Percentiles rank a stretch among this genome's conserved stretches.
These are phyloP conservation scores for Leishmania tarentolae DNA, from an alignment of 208 protist species.

Conservation along the genomic window DNA sequence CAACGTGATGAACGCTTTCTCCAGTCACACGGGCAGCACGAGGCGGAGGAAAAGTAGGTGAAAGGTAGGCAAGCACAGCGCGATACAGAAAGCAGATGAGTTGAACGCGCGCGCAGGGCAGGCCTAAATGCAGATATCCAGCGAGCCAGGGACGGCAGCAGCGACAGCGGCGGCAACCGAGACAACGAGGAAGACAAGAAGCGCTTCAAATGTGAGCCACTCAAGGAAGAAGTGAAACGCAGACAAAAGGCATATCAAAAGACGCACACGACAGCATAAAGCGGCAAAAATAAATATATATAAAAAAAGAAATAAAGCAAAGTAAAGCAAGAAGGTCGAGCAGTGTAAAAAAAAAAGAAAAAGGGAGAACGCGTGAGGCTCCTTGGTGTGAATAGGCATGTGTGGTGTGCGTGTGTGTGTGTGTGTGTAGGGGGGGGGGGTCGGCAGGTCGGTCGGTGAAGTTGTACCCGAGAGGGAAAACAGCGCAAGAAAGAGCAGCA, in stretches of 20 bases:
- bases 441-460: not conserved
- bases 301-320: not conserved
- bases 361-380: not conserved
- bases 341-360: not conserved
- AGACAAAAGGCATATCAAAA: not conserved
- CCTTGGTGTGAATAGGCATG: not conserved
- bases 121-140: not conserved
- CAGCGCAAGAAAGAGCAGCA: too few species aligned
- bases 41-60: not conserved
- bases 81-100: not conserved
- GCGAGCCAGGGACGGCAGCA: not conserved
- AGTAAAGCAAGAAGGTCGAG: not conserved
- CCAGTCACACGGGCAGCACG: not conserved
- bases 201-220: not conserved
- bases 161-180: not conserved
- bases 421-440: not conserved
- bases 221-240: not conserved
- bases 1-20: not conserved
- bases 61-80: conserved; percentile 1
- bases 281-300: not conserved
- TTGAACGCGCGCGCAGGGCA: not conserved
- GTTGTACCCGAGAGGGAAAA: not conserved
- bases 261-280: not conserved
- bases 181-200: not conserved
- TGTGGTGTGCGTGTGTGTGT: not conserved